Evolutionary conservation across 495 filamentous ascomycete genomes (phyloP).

Genomic region (Neurospora sp.): DNA sequence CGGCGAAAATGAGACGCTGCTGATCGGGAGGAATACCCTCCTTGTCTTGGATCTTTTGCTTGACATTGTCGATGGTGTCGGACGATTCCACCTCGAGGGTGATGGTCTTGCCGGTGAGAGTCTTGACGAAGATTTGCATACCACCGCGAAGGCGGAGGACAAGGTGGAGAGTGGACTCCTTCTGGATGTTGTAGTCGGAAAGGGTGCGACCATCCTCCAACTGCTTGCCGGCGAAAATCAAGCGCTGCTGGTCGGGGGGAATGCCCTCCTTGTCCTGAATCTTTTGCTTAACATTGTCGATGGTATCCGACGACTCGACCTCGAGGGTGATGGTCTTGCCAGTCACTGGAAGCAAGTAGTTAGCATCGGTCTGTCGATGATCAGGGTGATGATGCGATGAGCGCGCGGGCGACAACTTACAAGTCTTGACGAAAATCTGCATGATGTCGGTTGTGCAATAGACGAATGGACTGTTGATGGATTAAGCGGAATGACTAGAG

Average conservation of each 20-base stretch:
- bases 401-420: slow-evolving; percentile 46
- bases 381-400: slow-evolving; percentile 2
- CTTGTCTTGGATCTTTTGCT: slow-evolving; percentile 76
- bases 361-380: slow-evolving; percentile 9
- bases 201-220: slow-evolving; percentile 94
- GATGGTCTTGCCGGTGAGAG: slow-evolving; percentile 94
- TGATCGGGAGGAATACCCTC: slow-evolving; percentile 93
- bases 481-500: slow-evolving; percentile 5
- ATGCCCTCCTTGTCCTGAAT: slow-evolving; percentile 99
- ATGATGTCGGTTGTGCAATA: slow-evolving; percentile 37
- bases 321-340: slow-evolving; percentile 99
- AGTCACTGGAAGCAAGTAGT: slow-evolving; percentile 50
- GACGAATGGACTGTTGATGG: not conserved
- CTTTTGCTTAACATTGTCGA: slow-evolving; percentile 98
- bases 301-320: slow-evolving; percentile 96
- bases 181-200: slow-evolving; percentile 98
- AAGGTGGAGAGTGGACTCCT: slow-evolving; percentile 91
- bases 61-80: slow-evolving; percentile 95
- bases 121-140: slow-evolving; percentile 95
- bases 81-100: slow-evolving; percentile 94
- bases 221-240: slow-evolving; percentile 98
- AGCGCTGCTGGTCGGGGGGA: slow-evolving; percentile 92
- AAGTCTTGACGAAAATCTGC: slow-evolving; percentile 98
- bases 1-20: slow-evolving; percentile 91
- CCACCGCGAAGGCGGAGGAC: slow-evolving; percentile 97